phyloP scores from a whole-genome alignment of 2,329 filamentous ascomycete species.

The Claviceps sp. region DNA sequence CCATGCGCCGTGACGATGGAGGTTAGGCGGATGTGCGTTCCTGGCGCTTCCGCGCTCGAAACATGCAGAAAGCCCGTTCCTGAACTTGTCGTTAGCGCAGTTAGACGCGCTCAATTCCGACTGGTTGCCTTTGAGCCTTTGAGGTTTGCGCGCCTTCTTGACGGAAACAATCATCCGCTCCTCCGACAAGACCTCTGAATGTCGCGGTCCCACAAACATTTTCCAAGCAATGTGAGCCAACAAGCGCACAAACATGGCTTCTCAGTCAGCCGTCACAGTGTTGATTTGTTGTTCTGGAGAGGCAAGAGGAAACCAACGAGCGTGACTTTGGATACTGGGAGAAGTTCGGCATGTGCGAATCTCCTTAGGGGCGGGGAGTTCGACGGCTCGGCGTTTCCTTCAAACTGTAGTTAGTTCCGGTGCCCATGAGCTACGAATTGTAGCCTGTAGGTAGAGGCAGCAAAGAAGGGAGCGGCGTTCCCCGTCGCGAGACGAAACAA shows the following conservation, averaged over 20 bases:
- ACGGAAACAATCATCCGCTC: background rate
- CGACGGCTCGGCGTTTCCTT: too few relatives aligned
- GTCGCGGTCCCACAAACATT: background rate
- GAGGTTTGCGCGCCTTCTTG: background rate
- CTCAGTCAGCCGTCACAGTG: too few relatives aligned
- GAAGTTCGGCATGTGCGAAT: too few relatives aligned
- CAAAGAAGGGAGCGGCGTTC: background rate
- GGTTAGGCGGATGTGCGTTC: too few relatives aligned
- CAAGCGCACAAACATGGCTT: too few relatives aligned
- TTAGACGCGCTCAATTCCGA: background rate
- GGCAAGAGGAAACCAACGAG: too few relatives aligned
- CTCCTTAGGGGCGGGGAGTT: too few relatives aligned
- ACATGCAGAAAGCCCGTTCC: background rate
- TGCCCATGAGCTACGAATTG: background rate
- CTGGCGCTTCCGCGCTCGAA: background rate
- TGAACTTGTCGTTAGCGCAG: background rate
- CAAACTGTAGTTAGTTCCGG: too few relatives aligned
- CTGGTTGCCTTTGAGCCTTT: background rate
- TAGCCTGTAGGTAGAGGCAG: background rate
- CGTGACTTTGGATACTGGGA: too few relatives aligned
- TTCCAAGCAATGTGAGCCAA: too few relatives aligned
- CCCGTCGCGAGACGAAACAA: slow-evolving; percentile 3
- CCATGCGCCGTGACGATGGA: background rate
- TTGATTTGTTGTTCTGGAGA: too few relatives aligned
- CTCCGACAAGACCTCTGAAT: background rate